Percentiles rank a stretch among this genome's conserved stretches.
phyloP scores from a whole-genome alignment of 768 basidiomycete species.

The Hortiboletus campestris region DNA sequence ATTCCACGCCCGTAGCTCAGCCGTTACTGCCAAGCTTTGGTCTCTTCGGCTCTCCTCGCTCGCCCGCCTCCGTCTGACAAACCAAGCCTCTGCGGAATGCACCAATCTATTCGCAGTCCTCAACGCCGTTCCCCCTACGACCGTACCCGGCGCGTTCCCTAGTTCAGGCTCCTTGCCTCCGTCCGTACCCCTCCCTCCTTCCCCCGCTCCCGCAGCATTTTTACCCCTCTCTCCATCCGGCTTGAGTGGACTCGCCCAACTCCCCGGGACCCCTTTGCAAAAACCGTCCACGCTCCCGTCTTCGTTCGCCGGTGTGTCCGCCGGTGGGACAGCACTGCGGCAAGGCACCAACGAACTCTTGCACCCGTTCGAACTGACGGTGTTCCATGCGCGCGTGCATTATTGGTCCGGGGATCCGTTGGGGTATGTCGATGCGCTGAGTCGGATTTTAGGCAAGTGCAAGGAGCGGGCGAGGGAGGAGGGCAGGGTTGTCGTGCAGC shows the following conservation, averaged over 20 bases:
- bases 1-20: not conserved
- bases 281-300: slow-evolving; percentile 10
- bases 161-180: slow-evolving; percentile 9
- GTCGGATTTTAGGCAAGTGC: slow-evolving; percentile 60
- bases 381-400: slow-evolving; percentile 70
- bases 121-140: slow-evolving; percentile 50
- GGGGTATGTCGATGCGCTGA: slow-evolving; percentile 75
- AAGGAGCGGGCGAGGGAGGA: slow-evolving; percentile 45
- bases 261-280: slow-evolving; percentile 26
- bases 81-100: slow-evolving; percentile 84
- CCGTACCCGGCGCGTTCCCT: slow-evolving; percentile 58
- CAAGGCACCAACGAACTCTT: slow-evolving; percentile 8
- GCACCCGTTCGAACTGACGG: slow-evolving; percentile 52
- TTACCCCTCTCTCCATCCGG: slow-evolving; percentile 25
- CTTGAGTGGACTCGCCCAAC: slow-evolving; percentile 15
- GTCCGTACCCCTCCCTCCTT: slow-evolving; percentile 35
- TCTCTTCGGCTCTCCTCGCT: slow-evolving; percentile 77
- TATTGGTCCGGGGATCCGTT: slow-evolving; percentile 83
- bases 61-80: slow-evolving; percentile 78
- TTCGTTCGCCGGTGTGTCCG: not conserved
- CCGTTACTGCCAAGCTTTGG: slow-evolving; percentile 59
- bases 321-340: slow-evolving; percentile 23
- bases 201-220: slow-evolving; percentile 6
- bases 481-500: slow-evolving; percentile 16
- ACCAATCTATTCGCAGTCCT: slow-evolving; percentile 76